phyloP scores from a whole-genome alignment of 345 rosid species.

The Bretschneidera sinensis region DNA sequence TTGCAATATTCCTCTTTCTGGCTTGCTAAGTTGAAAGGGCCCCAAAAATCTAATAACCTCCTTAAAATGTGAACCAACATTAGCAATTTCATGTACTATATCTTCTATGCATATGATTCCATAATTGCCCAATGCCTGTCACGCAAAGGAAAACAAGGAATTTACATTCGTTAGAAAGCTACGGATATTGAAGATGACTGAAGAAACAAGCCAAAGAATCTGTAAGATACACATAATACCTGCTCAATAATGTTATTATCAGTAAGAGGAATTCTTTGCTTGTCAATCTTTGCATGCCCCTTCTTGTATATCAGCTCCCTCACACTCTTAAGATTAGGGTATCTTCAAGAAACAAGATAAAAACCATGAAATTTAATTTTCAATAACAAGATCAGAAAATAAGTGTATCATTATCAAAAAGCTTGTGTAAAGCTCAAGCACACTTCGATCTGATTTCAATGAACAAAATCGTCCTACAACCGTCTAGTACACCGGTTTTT shows the following conservation, averaged over 20 bases:
- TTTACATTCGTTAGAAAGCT: background rate
- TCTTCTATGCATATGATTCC: constrained; percentile 72
- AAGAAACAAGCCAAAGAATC: background rate
- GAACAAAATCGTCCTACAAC: no score
- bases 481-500: no score
- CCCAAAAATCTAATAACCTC: constrained; percentile 66
- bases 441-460: no score
- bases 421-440: no score
- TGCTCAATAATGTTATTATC: constrained; percentile 84
- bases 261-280: constrained; percentile 63
- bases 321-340: constrained; percentile 67
- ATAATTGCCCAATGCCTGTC: constrained; percentile 71
- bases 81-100: constrained; percentile 63
- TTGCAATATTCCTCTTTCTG: constrained; percentile 57
- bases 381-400: background rate
- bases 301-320: constrained; percentile 77
- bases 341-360: constrained; percentile 36
- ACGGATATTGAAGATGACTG: background rate
- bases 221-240: no score
- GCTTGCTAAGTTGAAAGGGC: constrained; percentile 67
- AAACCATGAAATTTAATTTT: background rate
- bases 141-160: background rate
- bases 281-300: constrained; percentile 55
- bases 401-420: no score
- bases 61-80: constrained; percentile 77